These are phyloP conservation scores for Waltiozyma sp. DNA, from an alignment of 1,139 yeast species.

Conservation along the genomic window DNA sequence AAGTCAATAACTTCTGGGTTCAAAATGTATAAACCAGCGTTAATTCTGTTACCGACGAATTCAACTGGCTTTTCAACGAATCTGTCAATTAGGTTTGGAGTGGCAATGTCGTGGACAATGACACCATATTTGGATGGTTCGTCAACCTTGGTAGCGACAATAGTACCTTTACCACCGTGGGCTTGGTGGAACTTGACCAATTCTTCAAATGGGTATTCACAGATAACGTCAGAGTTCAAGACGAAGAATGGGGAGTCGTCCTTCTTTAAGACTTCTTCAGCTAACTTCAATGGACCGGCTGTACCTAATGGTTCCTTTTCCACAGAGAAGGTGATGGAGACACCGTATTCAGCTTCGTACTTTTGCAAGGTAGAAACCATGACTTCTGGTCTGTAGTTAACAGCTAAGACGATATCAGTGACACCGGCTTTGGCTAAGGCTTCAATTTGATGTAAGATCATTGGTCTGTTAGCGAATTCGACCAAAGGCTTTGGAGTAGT, in stretches of 20 bases:
- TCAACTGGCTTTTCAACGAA: slow-evolving; percentile 99
- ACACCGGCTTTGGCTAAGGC: slow-evolving; percentile 98
- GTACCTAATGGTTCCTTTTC: slow-evolving; percentile 99
- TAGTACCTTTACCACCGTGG: slow-evolving; percentile 97
- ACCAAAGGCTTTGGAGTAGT: slow-evolving; percentile 98
- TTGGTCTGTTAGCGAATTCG: slow-evolving; percentile 97
- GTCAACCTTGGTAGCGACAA: slow-evolving; percentile 98
- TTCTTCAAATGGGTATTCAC: slow-evolving; percentile 95
- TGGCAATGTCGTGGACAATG: slow-evolving; percentile 90
- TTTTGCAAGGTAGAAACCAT: slow-evolving; percentile 93
- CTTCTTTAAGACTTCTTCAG: slow-evolving; percentile 86
- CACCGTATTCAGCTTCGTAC: slow-evolving; percentile 93
- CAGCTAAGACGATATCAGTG: slow-evolving; percentile 96
- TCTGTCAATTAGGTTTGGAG: slow-evolving; percentile 90
- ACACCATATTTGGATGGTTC: slow-evolving; percentile 99
- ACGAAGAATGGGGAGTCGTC: slow-evolving; percentile 96
- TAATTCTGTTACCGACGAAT: slow-evolving; percentile 95
- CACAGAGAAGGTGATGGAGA: slow-evolving; percentile 89
- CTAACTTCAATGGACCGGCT: slow-evolving; percentile 97
- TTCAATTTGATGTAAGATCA: slow-evolving; percentile 95
- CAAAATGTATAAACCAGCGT: slow-evolving; percentile 93
- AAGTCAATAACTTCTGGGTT: slow-evolving; percentile 95
- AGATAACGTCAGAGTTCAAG: slow-evolving; percentile 94
- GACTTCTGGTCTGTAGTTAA: slow-evolving; percentile 98
- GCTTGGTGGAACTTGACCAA: slow-evolving; percentile 86